These are phyloP conservation scores for Xerophyta viscosa DNA, from an alignment of 106 monocot genomes.

Conservation along the genomic window DNA sequence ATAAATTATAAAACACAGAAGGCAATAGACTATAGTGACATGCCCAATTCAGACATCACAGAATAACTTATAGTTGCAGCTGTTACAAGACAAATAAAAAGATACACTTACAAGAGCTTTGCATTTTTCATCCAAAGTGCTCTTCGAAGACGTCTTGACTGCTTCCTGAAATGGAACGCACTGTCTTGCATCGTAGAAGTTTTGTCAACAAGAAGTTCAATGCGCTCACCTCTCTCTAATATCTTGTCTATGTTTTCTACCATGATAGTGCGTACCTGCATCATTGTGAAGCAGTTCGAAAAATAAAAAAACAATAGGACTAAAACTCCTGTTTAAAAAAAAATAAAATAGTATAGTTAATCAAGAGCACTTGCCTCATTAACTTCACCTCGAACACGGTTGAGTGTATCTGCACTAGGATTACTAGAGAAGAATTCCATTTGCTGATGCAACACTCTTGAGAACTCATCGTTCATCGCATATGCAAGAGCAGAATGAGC, in stretches of 20 bases:
- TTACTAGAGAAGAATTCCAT: slow-evolving; percentile 96
- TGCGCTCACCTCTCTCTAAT: slow-evolving; percentile 88
- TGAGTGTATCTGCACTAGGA: slow-evolving; percentile 80
- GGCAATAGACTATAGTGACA: too few species aligned
- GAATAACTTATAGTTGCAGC: not conserved
- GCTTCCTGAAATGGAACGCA: slow-evolving; percentile 85
- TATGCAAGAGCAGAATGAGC: slow-evolving; percentile 86
- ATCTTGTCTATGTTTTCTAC: slow-evolving; percentile 97
- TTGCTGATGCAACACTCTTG: slow-evolving; percentile 92
- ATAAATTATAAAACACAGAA: too few species aligned
- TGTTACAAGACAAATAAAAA: not conserved
- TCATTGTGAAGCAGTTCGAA: not conserved
- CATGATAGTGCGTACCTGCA: slow-evolving; percentile 93
- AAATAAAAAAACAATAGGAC: not conserved
- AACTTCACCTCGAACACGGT: slow-evolving; percentile 82
- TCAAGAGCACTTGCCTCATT: slow-evolving; percentile 52
- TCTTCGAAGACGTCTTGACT: slow-evolving; percentile 71
- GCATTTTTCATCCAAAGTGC: slow-evolving; percentile 96
- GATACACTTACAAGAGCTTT: slow-evolving; percentile 81
- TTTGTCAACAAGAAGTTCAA: slow-evolving; percentile 92
- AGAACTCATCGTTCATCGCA: slow-evolving; percentile 99
- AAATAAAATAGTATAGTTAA: not conserved
- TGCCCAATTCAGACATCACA: not conserved
- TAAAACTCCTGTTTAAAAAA: too few species aligned
- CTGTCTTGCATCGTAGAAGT: slow-evolving; percentile 98